Evolutionary conservation across 2,329 filamentous ascomycete genomes (phyloP).

Genomic region (Stylonectria norvegica): DNA sequence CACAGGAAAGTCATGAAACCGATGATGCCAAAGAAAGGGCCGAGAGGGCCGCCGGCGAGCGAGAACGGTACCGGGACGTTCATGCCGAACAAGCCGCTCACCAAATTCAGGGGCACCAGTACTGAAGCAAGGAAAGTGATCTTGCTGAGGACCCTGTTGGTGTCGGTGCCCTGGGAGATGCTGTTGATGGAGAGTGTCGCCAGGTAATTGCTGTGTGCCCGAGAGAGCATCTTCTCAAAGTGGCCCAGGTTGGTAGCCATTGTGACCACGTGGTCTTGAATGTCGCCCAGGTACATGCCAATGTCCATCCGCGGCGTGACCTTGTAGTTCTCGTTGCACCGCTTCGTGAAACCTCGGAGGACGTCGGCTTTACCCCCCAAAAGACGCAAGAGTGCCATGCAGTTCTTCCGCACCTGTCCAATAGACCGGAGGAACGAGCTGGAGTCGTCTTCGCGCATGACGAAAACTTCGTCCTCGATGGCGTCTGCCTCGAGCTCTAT

Average conservation of each 20-base stretch:
- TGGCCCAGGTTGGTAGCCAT: constrained; percentile 97
- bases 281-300: constrained; percentile 92
- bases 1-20: constrained; percentile 53
- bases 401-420: constrained; percentile 87
- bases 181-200: constrained; percentile 92
- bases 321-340: constrained; percentile 96
- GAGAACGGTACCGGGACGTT: constrained; percentile 68
- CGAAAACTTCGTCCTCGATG: constrained; percentile 94
- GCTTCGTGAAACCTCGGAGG: constrained; percentile 94
- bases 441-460: constrained; percentile 86
- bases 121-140: constrained; percentile 93
- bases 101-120: constrained; percentile 90
- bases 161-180: constrained; percentile 80
- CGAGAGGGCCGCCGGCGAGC: constrained; percentile 49
- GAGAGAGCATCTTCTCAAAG: constrained; percentile 95
- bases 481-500: constrained; percentile 86
- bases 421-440: constrained; percentile 83
- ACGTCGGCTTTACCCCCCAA: constrained; percentile 98
- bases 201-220: constrained; percentile 92
- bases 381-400: constrained; percentile 88
- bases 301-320: constrained; percentile 96
- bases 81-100: constrained; percentile 86
- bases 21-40: constrained; percentile 51
- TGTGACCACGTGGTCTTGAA: constrained; percentile 98
- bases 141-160: constrained; percentile 88